Evolutionary conservation across 768 basidiomycete species (phyloP).

Genomic region (Tulasnella sp.): DNA sequence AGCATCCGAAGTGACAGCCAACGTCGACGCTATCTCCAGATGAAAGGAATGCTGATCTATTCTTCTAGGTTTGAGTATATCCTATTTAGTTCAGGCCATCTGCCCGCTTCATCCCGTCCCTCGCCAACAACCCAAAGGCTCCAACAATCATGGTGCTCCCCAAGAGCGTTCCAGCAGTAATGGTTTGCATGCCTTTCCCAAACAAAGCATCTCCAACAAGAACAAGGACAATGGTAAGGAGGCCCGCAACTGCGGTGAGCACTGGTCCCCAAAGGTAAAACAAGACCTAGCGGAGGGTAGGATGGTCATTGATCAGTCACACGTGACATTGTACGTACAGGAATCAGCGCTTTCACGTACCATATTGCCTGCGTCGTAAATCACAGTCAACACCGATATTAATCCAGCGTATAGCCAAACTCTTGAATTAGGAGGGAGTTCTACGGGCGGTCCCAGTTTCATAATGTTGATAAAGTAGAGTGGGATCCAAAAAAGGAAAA

Average conservation of each 20-base stretch:
- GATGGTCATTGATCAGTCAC: background rate
- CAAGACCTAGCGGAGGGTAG: constrained; percentile 51
- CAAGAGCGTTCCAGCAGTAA: constrained; percentile 68
- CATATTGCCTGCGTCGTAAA: constrained; percentile 86
- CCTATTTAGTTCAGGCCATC: background rate
- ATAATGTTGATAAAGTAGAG: background rate
- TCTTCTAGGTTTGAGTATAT: background rate
- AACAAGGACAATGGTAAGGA: constrained; percentile 90
- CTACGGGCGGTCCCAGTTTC: constrained; percentile 44
- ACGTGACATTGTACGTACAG: constrained; percentile 4
- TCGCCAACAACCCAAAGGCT: constrained; percentile 77
- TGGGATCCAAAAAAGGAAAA: constrained; percentile 27
- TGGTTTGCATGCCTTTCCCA: constrained; percentile 54
- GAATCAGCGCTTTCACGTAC: constrained; percentile 41
- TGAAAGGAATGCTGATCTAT: background rate
- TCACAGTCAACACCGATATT: constrained; percentile 67
- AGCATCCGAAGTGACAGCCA: background rate
- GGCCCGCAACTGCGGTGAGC: constrained; percentile 79
- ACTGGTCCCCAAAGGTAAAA: constrained; percentile 86
- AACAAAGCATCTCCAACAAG: constrained; percentile 74
- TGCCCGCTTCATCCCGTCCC: constrained; percentile 52
- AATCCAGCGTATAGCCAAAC: constrained; percentile 56
- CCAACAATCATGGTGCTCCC: constrained; percentile 76
- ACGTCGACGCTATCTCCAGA: background rate
- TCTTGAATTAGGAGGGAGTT: constrained; percentile 51